Base-by-base conservation (phyloP, 2,329 filamentous ascomycete species). In the Chaetoscypha palmicola region DNA sequence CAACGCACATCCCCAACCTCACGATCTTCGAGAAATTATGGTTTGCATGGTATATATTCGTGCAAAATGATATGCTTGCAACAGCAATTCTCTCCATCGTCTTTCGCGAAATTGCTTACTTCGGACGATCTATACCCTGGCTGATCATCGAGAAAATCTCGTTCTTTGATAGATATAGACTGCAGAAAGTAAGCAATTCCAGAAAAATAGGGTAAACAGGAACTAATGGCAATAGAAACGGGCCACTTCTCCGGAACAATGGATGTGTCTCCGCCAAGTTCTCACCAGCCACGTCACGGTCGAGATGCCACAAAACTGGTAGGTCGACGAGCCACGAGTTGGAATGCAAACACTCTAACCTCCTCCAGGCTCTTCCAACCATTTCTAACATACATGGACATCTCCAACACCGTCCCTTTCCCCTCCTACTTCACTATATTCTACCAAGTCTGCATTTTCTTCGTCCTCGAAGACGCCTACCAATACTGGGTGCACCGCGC, bases 361-460 rank as follows among this genome's bases (percentile, higher is more conserved):
- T n/a, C n/a, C n/a, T n/a, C n/a, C n/a, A n/a, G n/a, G n/a, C 78
- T 97, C 59, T 98, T 98, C 77, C 92, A 98, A 72, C 92, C 92
- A 22, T 79, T 96, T n/a, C n/a, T n/a, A n/a, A n/a, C n/a, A n/a
- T n/a, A n/a, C n/a, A n/a, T n/a, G n/a, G n/a, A n/a, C n/a, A n/a
- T n/a, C n/a, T n/a, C n/a, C n/a, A n/a, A n/a, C n/a, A n/a, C n/a
- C 50, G 86, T 95, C 38, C 92, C 91, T 8, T 98, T 98, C 73
- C 92, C 92, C 24, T 73, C 84, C 10, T 59, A 83, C 55, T 84
- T 76, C 69, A 96, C 82, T 61, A 97, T 98, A 75, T 84, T 83
- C 53, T 80, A 86, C 64, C 92, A 98, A 61, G 91, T 98, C 56
- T 77, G 82, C 49, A 74, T 97, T 63, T 94, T 97, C 76, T 98